Conservation (phyloP, 257 asterid genomes). For the Gentiana straminea region DNA sequence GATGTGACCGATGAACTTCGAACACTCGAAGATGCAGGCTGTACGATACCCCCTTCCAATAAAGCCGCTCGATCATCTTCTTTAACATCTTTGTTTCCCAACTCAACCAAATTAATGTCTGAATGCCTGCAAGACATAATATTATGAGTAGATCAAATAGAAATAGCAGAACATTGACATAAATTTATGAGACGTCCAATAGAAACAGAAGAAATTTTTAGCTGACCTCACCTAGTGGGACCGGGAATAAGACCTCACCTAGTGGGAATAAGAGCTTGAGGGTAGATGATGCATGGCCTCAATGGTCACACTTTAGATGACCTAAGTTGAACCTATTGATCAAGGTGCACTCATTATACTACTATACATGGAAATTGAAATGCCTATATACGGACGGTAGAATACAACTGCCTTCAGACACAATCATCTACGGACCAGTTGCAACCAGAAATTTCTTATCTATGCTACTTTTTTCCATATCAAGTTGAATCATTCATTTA, state of each 20-base stretch:
- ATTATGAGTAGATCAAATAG: slow-evolving; percentile 8
- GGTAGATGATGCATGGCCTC: not conserved
- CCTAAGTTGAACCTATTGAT: no score
- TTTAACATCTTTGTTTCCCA: slow-evolving; percentile 40
- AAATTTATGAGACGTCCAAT: no score
- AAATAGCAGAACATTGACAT: not conserved
- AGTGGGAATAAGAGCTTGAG: no score
- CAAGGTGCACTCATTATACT: no score
- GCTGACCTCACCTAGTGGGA: not conserved
- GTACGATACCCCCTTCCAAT: slow-evolving; percentile 73
- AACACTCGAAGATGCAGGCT: slow-evolving; percentile 42
- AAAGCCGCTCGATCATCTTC: slow-evolving; percentile 71
- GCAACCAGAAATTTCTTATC: no score
- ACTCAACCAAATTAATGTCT: slow-evolving; percentile 61
- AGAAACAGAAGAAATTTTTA: not conserved
- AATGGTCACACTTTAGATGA: not conserved
- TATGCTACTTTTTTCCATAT: no score
- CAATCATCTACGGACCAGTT: no score
- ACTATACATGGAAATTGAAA: no score
- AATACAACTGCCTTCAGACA: no score
- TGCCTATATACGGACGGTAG: no score
- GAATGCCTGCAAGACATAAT: slow-evolving; percentile 46
- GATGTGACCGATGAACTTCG: slow-evolving; percentile 53
- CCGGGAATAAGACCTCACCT: no score
- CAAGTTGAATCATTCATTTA: no score